A percentile compares a stretch with the other conserved stretches of the same genome.
Conservation (phyloP, 2,329 filamentous ascomycete species). For the Cladosporium halotolerans region DNA sequence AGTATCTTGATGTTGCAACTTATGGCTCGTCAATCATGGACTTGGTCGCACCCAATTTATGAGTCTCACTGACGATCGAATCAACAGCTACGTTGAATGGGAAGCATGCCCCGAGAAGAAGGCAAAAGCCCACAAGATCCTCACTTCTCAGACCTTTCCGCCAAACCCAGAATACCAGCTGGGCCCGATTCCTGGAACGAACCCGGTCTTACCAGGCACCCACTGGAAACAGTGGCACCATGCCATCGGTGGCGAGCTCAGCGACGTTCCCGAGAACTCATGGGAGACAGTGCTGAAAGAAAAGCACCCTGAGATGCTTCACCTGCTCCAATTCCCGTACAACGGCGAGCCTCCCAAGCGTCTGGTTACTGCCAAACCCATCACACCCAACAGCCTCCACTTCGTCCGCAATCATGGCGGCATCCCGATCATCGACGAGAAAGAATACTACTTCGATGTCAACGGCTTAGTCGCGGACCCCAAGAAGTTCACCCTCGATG, state of each 20-base stretch:
- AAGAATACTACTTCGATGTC: conserved; percentile 42
- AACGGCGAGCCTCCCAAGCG: conserved; percentile 55
- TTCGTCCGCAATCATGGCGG: conserved; percentile 61
- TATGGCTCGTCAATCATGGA: conserved; percentile 25
- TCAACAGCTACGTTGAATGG: conserved; percentile 53
- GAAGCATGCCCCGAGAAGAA: conserved; percentile 57
- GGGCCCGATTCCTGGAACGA: conserved; percentile 49
- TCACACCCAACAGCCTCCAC: conserved; percentile 51
- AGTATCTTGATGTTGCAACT: conserved; percentile 8
- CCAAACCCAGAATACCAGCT: conserved; percentile 51
- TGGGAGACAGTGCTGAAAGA: conserved; percentile 52
- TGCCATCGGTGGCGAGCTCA: conserved; percentile 44
- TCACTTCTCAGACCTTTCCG: conserved; percentile 41
- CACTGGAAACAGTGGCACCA: conserved; percentile 56
- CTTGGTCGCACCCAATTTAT: background rate
- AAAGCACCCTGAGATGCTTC: conserved; percentile 56
- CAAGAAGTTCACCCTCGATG: conserved; percentile 44
- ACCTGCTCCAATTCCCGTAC: conserved; percentile 58
- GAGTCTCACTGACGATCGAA: conserved; percentile 18
- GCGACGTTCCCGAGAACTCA: conserved; percentile 45
- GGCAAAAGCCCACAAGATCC: conserved; percentile 44
- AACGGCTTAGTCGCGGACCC: conserved; percentile 51
- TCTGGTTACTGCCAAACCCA: conserved; percentile 42
- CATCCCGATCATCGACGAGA: conserved; percentile 51
- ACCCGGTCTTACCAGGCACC: conserved; percentile 51